phyloP scores from a whole-genome alignment of 495 filamentous ascomycete genomes.

The Tuber calosporum region DNA sequence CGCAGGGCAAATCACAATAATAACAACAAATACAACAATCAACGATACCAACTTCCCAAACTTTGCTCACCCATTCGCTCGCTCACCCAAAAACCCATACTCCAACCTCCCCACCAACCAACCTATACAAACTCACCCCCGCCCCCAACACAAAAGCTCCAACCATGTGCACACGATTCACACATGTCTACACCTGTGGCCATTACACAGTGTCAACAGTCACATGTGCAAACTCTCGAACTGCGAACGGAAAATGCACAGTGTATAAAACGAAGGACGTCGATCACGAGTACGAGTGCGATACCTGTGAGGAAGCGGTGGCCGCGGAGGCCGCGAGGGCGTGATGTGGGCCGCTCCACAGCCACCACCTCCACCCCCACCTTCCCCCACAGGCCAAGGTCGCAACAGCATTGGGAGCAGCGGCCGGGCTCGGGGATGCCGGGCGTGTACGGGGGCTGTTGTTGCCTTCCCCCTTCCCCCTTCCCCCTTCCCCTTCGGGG shows the following conservation, averaged over 20 bases:
- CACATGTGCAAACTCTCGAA: slow-evolving; percentile 41
- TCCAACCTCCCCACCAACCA: not conserved
- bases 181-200: slow-evolving; percentile 40
- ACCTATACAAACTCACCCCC: not conserved
- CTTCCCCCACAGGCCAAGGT: not conserved
- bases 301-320: slow-evolving; percentile 33
- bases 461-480: no score
- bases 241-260: slow-evolving; percentile 38
- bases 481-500: not conserved
- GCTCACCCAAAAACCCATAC: not conserved
- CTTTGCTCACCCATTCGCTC: not conserved
- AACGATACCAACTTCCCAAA: not conserved
- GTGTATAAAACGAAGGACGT: slow-evolving; percentile 42
- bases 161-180: slow-evolving; percentile 41
- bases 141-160: slow-evolving; percentile 10
- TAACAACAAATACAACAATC: slow-evolving; percentile 3
- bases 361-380: slow-evolving; percentile 46
- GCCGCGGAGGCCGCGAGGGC: slow-evolving; percentile 24
- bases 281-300: slow-evolving; percentile 40
- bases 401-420: not conserved
- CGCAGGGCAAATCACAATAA: not conserved
- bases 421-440: not conserved
- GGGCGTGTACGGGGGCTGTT: not conserved
- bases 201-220: slow-evolving; percentile 38
- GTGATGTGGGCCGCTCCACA: slow-evolving; percentile 46